Percentiles rank a stretch among this genome's conserved stretches.
These are phyloP conservation scores for Bretschneidera sinensis DNA, from an alignment of 345 rosid genomes.

Conservation along the genomic window DNA sequence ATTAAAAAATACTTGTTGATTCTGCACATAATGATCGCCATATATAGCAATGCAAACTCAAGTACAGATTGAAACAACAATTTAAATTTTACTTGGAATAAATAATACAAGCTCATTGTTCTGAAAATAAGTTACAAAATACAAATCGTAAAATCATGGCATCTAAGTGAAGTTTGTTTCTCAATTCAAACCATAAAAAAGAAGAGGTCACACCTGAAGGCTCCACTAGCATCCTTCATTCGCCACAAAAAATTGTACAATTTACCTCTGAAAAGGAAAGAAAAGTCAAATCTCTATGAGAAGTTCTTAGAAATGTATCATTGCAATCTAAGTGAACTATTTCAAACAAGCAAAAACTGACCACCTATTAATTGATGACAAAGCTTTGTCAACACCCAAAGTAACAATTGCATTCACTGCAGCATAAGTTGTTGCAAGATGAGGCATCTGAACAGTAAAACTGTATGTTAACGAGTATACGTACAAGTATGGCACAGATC, in stretches of 20 bases:
- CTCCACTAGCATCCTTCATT: slow-evolving; percentile 81
- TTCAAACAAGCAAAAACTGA: slow-evolving; percentile 12
- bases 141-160: background rate
- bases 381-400: slow-evolving; percentile 67
- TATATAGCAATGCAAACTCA: too few relatives aligned
- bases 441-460: slow-evolving; percentile 72
- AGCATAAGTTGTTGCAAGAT: slow-evolving; percentile 95
- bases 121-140: background rate
- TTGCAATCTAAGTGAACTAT: background rate
- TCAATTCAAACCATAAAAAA: slow-evolving; percentile 1
- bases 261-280: slow-evolving; percentile 49
- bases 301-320: slow-evolving; percentile 6
- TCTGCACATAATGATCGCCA: too few relatives aligned
- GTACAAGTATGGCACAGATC: too few relatives aligned
- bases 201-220: slow-evolving; percentile 63
- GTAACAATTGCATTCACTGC: slow-evolving; percentile 87
- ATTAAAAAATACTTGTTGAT: too few relatives aligned
- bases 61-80: too few relatives aligned
- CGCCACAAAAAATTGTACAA: slow-evolving; percentile 47
- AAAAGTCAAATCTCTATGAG: slow-evolving; percentile 21
- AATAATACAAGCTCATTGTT: background rate
- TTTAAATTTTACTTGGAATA: too few relatives aligned
- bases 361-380: slow-evolving; percentile 82
- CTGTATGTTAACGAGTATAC: background rate
- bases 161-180: background rate